These are phyloP conservation scores for Roridomyces roridus DNA, from an alignment of 768 basidiomycete species.

Conservation along the genomic window DNA sequence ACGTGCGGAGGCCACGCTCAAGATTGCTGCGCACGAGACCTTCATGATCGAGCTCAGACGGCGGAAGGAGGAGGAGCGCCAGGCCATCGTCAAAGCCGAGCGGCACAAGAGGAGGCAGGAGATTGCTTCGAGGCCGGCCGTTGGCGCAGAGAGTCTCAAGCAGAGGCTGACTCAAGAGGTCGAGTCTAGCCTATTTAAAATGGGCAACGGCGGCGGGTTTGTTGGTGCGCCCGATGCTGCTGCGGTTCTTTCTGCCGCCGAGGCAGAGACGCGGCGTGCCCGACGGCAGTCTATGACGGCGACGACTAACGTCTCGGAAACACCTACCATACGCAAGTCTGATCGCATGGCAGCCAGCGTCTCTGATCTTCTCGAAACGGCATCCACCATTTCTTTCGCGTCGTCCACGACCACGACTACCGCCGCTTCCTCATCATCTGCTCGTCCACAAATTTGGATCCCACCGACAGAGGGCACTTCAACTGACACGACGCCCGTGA, in stretches of 20 bases:
- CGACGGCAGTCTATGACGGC: constrained; percentile 12
- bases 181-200: constrained; percentile 26
- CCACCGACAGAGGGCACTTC: too few relatives aligned
- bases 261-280: constrained; percentile 1
- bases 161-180: constrained; percentile 16
- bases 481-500: too few relatives aligned
- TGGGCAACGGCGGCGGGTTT: neutral
- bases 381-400: neutral
- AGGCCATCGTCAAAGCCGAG: constrained; percentile 46
- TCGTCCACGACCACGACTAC: too few relatives aligned
- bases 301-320: neutral
- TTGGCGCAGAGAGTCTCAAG: constrained; percentile 12
- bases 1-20: constrained; percentile 36
- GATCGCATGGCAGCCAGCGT: neutral
- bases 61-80: constrained; percentile 56
- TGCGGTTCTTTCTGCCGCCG: neutral
- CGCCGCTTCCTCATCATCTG: too few relatives aligned
- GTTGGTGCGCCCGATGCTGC: constrained; percentile 1
- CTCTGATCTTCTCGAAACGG: constrained; percentile 1
- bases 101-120: constrained; percentile 42
- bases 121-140: constrained; percentile 25
- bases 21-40: constrained; percentile 45
- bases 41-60: constrained; percentile 46
- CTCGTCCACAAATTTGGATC: too few relatives aligned
- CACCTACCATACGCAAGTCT: neutral